phyloP scores from a whole-genome alignment of 2,329 filamentous ascomycete species.

The Trichoderma gracile region DNA sequence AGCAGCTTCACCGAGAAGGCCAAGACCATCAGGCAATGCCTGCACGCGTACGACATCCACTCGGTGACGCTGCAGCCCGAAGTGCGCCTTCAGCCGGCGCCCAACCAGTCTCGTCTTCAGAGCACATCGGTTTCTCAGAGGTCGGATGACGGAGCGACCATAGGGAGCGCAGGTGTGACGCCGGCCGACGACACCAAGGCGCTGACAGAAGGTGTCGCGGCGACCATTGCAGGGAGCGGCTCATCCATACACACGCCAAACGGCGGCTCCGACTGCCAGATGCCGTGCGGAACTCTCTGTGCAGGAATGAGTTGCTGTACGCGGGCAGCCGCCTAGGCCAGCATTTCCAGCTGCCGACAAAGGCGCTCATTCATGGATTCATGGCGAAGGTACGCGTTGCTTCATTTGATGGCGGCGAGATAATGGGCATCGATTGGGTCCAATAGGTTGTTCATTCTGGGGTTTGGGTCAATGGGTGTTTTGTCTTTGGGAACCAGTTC shows the following conservation, averaged over 20 bases:
- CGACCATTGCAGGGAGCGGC: too few relatives aligned
- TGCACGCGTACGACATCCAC: constrained; percentile 73
- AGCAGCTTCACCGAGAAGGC: constrained; percentile 61
- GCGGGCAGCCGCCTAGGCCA: not conserved
- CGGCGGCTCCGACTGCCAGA: constrained; percentile 43
- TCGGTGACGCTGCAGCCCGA: constrained; percentile 72
- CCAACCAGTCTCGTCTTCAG: constrained; percentile 8
- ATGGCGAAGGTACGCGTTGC: not conserved
- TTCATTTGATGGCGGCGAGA: not conserved
- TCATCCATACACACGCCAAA: too few relatives aligned
- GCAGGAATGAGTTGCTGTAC: constrained; percentile 54
- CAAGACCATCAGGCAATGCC: constrained; percentile 64
- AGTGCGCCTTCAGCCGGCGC: constrained; percentile 27
- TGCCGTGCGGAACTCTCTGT: constrained; percentile 54
- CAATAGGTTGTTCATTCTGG: not conserved
- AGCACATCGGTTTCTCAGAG: constrained; percentile 24
- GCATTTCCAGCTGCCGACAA: not conserved
- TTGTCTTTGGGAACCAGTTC: not conserved
- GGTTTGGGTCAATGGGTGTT: too few relatives aligned
- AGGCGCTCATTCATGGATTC: not conserved
- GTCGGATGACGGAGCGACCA: constrained; percentile 26
- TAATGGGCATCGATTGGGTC: not conserved
- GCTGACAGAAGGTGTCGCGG: constrained; percentile 16
- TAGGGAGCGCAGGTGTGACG: constrained; percentile 28
- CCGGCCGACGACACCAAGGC: constrained; percentile 29